Evolutionary conservation across 495 filamentous ascomycete genomes (phyloP).

Genomic region (Xylaria scruposa): DNA sequence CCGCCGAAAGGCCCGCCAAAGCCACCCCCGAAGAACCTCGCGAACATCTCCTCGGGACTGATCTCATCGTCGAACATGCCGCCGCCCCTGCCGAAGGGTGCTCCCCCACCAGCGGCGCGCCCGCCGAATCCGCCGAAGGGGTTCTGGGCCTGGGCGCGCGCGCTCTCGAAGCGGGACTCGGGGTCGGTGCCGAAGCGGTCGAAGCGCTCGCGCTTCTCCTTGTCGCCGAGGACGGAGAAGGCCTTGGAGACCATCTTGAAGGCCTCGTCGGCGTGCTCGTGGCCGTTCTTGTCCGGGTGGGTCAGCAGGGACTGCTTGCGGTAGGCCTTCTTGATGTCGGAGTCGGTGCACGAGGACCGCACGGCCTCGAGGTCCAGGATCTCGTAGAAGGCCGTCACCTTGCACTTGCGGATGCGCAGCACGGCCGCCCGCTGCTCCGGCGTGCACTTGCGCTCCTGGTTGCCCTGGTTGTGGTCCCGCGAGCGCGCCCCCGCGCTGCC

Average conservation of each 20-base stretch:
- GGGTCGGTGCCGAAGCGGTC: slow-evolving; percentile 92
- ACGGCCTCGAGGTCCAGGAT: slow-evolving; percentile 74
- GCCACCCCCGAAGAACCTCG: slow-evolving; percentile 89
- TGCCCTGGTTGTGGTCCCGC: slow-evolving; percentile 91
- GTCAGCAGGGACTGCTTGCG: slow-evolving; percentile 85
- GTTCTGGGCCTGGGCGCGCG: slow-evolving; percentile 60
- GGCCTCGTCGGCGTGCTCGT: slow-evolving; percentile 93
- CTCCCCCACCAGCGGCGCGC: slow-evolving; percentile 46
- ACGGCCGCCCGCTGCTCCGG: slow-evolving; percentile 90
- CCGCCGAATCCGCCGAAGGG: slow-evolving; percentile 77
- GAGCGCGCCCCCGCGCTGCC: slow-evolving; percentile 67
- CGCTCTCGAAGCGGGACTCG: slow-evolving; percentile 78
- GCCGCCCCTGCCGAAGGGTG: slow-evolving; percentile 52
- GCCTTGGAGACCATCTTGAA: slow-evolving; percentile 97
- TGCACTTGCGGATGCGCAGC: slow-evolving; percentile 81
- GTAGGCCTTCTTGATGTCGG: slow-evolving; percentile 94
- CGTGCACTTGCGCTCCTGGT: slow-evolving; percentile 87
- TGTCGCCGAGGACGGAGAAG: slow-evolving; percentile 91
- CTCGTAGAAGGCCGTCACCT: slow-evolving; percentile 87
- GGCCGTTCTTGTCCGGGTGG: slow-evolving; percentile 98
- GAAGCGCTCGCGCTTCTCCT: slow-evolving; percentile 86
- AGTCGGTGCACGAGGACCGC: slow-evolving; percentile 68
- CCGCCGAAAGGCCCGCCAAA: slow-evolving; percentile 76
- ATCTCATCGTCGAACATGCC: slow-evolving; percentile 89
- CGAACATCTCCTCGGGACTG: slow-evolving; percentile 94